Base-by-base conservation (phyloP, 2,329 filamentous ascomycete genomes). In the Aspergillus fijiensis region DNA sequence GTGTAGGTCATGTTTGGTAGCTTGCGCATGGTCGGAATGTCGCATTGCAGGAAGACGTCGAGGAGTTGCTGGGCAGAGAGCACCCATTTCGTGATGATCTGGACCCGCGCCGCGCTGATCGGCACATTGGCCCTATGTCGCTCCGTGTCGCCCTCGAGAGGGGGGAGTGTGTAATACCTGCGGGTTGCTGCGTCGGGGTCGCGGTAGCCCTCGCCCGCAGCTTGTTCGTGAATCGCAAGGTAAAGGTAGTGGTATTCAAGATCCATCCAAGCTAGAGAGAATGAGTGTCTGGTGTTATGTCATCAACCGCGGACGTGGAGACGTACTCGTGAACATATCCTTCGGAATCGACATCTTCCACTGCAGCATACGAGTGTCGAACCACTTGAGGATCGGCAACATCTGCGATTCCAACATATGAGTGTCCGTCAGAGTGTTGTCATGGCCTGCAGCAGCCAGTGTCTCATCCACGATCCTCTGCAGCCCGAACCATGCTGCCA, bases 221-320 rank as follows among this genome's bases (percentile, higher is more conserved):
- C 72, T 19, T 74, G 61, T 59, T 74, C 73, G 52, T 75, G 74
- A 59, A 75, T 66, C 11, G 70, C 66, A n/a, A 75, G 66, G 49
- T 65, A 64, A 12, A 68, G 66, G 51, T 68, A 70, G 49, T 72
- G 71, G 33, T 73, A 55, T 49, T 55, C 52, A 10, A 55, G 52
- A 19, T 16, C 35, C 52, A 55, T 35, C 52, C 52, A 55, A 21
- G 25, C 52, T 55, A n/a, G 7, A 19, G 4, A 49, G 2, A 11
- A 14, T 16, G 9, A 55, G 29, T n/a, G 3, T 48, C 16, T 21
- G 52, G 19, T 10, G 19, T 4, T 11, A n/a, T 19, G 9, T 16
- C 16, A 19, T 45, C 21, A 11, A 29, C 5, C 1, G n/a, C 21
- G 27, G 6, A 23, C 21, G 16, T 31, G 14, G 23, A 27, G 1